Percentiles rank a stretch among this genome's conserved stretches.
phyloP scores from a whole-genome alignment of 768 basidiomycete species.

The Lactarius trivialis region DNA sequence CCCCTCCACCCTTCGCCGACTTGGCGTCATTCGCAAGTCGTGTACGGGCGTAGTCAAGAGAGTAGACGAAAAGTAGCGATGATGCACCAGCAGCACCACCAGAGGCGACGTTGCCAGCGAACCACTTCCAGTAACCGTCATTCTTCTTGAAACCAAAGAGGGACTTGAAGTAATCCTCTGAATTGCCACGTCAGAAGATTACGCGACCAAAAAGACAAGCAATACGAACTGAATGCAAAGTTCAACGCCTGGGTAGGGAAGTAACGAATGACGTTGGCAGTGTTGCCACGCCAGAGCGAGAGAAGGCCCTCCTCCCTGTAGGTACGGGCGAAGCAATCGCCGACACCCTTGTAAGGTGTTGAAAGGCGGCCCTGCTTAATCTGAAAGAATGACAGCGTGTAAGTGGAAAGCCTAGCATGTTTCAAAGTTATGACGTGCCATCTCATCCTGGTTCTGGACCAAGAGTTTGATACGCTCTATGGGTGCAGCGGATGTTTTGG shows the following conservation, averaged over 20 bases:
- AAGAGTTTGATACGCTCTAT: slow-evolving; percentile 99
- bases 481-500: slow-evolving; percentile 98
- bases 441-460: slow-evolving; percentile 99
- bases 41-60: slow-evolving; percentile 98
- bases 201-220: not conserved
- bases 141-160: slow-evolving; percentile 97
- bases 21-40: slow-evolving; percentile 98
- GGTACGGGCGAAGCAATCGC: slow-evolving; percentile 87
- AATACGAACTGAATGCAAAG: slow-evolving; percentile 94
- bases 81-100: slow-evolving; percentile 99
- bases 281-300: slow-evolving; percentile 99
- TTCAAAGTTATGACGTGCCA: slow-evolving; percentile 49
- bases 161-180: slow-evolving; percentile 98
- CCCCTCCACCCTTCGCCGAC: slow-evolving; percentile 85
- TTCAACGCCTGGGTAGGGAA: slow-evolving; percentile 99
- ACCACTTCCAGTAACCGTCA: slow-evolving; percentile 98
- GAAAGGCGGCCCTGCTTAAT: slow-evolving; percentile 99
- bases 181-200: slow-evolving; percentile 21
- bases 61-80: slow-evolving; percentile 98
- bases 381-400: slow-evolving; percentile 34
- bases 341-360: slow-evolving; percentile 92
- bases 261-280: slow-evolving; percentile 99
- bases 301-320: slow-evolving; percentile 93
- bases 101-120: slow-evolving; percentile 94
- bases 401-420: not conserved